Base-by-base conservation (phyloP, 1,284 basidiomycete species). In the Peniophora sp. region DNA sequence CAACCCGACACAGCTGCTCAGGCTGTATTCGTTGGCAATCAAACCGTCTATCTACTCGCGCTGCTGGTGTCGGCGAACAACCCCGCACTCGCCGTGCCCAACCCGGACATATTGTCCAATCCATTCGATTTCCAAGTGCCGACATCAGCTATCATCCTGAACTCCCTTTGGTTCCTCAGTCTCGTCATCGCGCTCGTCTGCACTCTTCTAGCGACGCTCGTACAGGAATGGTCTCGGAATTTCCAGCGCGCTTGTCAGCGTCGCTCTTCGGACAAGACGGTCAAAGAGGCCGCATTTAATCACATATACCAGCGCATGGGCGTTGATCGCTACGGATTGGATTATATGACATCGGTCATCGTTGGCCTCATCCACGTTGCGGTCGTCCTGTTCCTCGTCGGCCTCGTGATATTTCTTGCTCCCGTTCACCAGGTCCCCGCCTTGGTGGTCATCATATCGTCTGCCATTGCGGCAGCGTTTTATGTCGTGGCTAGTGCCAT, bases 111-210 rank as follows among this genome's bases (percentile, higher is more conserved):
- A 32, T 32, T 12, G 27, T 32, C 27, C 27, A 32, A 12, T 32
- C 27, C 27, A 32, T 32, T 32, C 27, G 12, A 6, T 12, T 32
- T 32, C 27, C 6, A 32, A 32, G 27, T 12, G 27, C 27, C 27
- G 27, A 32, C 27, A 12, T 32, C 27, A 5, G 27, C 27, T 12
- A 12, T 32, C 27, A 53, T 10, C 45, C 27, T 38, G 47, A 59
- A 59, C 44, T 52, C 49, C 6, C 51, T 59, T 17, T 57, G 56
- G 55, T 41, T 45, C 44, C 19, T 3, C n/a, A 45, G 44, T 20
- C 44, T 45, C 20, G 16, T 45, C 23, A 11, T 36, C 27, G 23
- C 8, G 12, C 24, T 27, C 12, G 14, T 22, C 14, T 36, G 34
- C 34, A 45, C 50, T 27, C 24, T 53, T 46, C 24, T 24, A 24